Base-by-base conservation (phyloP, 768 basidiomycete genomes). In the Tylopilus rubrobrunneus region DNA sequence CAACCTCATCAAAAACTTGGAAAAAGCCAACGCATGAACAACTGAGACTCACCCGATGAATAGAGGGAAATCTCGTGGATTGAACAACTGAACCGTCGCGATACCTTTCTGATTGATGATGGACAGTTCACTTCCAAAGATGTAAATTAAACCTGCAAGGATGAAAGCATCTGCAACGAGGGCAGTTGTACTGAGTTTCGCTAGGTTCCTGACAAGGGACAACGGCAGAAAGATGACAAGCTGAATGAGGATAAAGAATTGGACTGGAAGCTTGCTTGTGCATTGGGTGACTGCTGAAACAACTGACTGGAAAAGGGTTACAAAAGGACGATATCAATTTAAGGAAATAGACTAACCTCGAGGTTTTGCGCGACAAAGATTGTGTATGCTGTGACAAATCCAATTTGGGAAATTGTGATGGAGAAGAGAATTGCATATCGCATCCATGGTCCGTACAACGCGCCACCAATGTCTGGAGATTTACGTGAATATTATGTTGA, bases 291-390 rank as follows among this genome's bases (percentile, higher is more conserved):
- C 78, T 11, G 87, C 92, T 56, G 86, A 72, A 36, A 93, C 78
- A 71, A 98, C 93, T 2, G 94, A 87, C 77, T 92, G 72, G 36
- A 51, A 51, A 31, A 66, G 14, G 46, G 55, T 34, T 15, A 42
- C 29, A 6, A 1, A 25, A 15, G 42, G 19, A 37, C 21, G 19
- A 14, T 5, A 33, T 5, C 5, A 27, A 9, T 47, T 5, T 0
- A n/a, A 23, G 10, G 11, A 14, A 39, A 36, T 31, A 47, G 2
- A 34, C 62, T 17, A 56, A 76, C 81, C 69, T 82, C 84, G 14
- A 93, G 78, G 67, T 95, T 97, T 73, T 95, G 83, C 1, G 95
- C 87, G 41, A 98, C 92, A 68, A 98, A 98, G 67, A 98, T 97
- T 15, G 87, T 92, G 70, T 99, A 99, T 12, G 94, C 94, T 33